Percentiles rank a stretch among this genome's conserved stretches.
Evolutionary conservation across 164 flowering plant species (phyloP).

Genomic region (Chimonanthus salicifolius): DNA sequence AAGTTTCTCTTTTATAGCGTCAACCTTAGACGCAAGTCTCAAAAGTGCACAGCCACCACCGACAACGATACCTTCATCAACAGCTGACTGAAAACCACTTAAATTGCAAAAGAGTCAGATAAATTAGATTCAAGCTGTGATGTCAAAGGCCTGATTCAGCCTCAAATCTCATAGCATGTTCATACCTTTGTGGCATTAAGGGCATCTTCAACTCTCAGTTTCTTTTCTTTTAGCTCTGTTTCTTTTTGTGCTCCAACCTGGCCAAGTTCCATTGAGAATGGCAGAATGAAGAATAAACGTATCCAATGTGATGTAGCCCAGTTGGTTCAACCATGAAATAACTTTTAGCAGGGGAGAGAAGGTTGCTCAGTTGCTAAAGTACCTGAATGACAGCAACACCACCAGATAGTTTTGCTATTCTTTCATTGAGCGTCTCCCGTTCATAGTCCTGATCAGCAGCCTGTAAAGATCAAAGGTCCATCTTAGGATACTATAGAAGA

Average conservation of each 20-base stretch:
- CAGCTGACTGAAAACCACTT: conserved; percentile 65
- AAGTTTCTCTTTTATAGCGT: conserved; percentile 69
- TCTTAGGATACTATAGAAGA: background rate
- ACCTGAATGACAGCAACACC: conserved; percentile 98
- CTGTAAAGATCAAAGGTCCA: conserved; percentile 26
- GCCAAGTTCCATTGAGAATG: background rate
- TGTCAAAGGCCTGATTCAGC: conserved; percentile 6
- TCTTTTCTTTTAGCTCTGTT: conserved; percentile 86
- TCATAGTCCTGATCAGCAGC: conserved; percentile 92
- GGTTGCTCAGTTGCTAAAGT: background rate
- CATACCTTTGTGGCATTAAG: conserved; percentile 94
- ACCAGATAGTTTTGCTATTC: conserved; percentile 95
- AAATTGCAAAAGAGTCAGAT: background rate
- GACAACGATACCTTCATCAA: conserved; percentile 31
- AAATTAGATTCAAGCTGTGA: background rate
- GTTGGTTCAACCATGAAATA: background rate
- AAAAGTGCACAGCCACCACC: conserved; percentile 63
- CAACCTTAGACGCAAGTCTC: conserved; percentile 84
- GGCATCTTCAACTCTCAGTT: conserved; percentile 97
- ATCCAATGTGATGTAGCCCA: background rate
- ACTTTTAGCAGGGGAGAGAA: background rate
- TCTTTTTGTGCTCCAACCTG: conserved; percentile 99
- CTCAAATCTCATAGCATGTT: conserved; percentile 20
- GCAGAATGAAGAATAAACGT: background rate
- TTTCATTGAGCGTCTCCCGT: conserved; percentile 86